phyloP scores from a whole-genome alignment of 495 filamentous ascomycete species.

The Pseudomonodictys pantanalensis region DNA sequence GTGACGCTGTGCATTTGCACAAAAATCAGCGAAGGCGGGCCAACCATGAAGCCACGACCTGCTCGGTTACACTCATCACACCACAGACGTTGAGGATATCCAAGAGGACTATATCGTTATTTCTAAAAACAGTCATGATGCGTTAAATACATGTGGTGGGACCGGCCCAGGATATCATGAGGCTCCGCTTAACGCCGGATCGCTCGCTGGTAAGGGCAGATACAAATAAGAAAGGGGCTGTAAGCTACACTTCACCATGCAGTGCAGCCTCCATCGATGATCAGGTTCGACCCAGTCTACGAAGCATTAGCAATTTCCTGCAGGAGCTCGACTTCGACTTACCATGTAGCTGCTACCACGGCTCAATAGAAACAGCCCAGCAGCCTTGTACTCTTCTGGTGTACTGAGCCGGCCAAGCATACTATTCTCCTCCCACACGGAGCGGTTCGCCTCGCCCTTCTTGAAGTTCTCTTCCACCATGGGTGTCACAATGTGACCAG shows the following conservation, averaged over 20 bases:
- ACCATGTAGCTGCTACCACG: conserved; percentile 72
- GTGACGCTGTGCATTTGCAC: too few species aligned
- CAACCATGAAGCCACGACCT: too few species aligned
- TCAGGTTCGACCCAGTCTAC: conserved; percentile 56
- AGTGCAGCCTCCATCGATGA: conserved; percentile 34
- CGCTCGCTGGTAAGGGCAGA: background rate
- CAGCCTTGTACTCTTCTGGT: conserved; percentile 65
- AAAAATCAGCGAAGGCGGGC: too few species aligned
- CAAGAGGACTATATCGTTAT: too few species aligned
- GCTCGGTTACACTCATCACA: too few species aligned
- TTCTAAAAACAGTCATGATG: too few species aligned
- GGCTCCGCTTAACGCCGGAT: background rate
- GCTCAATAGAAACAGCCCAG: conserved; percentile 59
- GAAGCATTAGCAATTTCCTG: background rate
- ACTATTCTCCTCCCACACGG: conserved; percentile 65
- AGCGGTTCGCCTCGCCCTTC: conserved; percentile 56
- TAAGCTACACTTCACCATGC: conserved; percentile 21
- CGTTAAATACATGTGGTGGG: too few species aligned
- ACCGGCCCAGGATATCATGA: too few species aligned
- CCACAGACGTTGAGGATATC: too few species aligned
- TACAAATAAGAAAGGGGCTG: too few species aligned
- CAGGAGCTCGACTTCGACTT: conserved; percentile 56
- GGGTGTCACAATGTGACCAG: conserved; percentile 69
- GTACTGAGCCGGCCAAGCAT: conserved; percentile 64
- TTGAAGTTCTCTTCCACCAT: conserved; percentile 69